Base-by-base conservation (phyloP, 1,284 basidiomycete species). In the Moesziomyces sp. region DNA sequence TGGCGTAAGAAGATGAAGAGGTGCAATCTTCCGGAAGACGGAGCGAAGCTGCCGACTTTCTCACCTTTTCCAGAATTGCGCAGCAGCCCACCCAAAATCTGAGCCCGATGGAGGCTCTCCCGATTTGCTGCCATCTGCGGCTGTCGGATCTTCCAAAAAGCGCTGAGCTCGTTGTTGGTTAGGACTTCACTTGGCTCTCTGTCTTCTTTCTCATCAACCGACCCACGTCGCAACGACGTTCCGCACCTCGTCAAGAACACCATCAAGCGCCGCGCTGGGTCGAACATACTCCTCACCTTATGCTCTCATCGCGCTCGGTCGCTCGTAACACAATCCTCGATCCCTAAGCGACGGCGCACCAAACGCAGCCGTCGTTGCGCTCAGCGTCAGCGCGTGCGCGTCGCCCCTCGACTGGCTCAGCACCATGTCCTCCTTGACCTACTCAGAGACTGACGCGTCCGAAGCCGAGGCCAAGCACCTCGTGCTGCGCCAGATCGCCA, bases 401-500 rank as follows among this genome's bases (percentile, higher is more conserved):
- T 40, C 38, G 38, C 38, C 23, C 23, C 23, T 46, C 45, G 45
- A 23, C 23, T 75, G 23, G 38, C 42, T 13, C 33, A 11, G 21
- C 24, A n/a, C 16, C 52, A 63, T 55, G 30, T 40, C 33, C 26
- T 46, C 16, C n/a, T 38, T 68, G 24, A 38, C 50, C 16, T 52
- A 69, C 11, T 66, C 45, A 33, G 62, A 63, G 71, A 35, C 28
- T 58, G 18, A 54, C 64, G 23, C 53, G 47, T 52, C 65, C 40
- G 67, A 59, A 58, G 54, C 48, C 38, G 71, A 92, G 90, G 70
- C 88, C 88, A 35, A 79, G 73, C 66, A 71, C 42, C 63, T 79
- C 23, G 44, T 70, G 44, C 61, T 82, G 11, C 71, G 78, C 38
- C 80, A 82, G 58, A 46, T 82, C 19, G 68, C 73, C n/a, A 71